These are phyloP conservation scores for Leccinum rimulosum DNA, from an alignment of 768 basidiomycete species.

Conservation along the genomic window DNA sequence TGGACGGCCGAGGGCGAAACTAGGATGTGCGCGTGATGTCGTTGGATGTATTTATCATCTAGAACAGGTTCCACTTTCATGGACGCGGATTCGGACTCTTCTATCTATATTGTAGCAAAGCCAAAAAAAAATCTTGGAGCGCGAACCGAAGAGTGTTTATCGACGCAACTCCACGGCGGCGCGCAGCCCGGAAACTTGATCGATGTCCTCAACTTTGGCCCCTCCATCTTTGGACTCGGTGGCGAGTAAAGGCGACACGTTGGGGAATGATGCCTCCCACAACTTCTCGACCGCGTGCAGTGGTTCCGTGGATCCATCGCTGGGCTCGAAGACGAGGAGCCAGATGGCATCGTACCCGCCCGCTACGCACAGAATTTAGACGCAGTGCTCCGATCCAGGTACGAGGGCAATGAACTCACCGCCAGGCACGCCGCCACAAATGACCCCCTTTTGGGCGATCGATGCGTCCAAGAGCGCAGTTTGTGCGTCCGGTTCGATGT, in stretches of 20 bases:
- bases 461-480: slow-evolving; percentile 80
- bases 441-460: slow-evolving; percentile 72
- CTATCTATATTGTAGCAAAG: not conserved
- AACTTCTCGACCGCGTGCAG: slow-evolving; percentile 60
- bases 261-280: slow-evolving; percentile 56
- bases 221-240: slow-evolving; percentile 69
- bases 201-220: slow-evolving; percentile 58
- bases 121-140: not conserved
- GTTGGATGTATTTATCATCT: slow-evolving; percentile 23
- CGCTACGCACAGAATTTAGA: slow-evolving; percentile 47
- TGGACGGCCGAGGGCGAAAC: slow-evolving; percentile 72
- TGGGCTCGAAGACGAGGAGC: slow-evolving; percentile 76
- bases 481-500: slow-evolving; percentile 90
- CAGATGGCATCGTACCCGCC: slow-evolving; percentile 98
- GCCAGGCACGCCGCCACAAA: slow-evolving; percentile 95
- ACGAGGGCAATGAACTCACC: slow-evolving; percentile 48
- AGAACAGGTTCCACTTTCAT: not conserved
- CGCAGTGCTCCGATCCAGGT: not conserved
- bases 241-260: slow-evolving; percentile 70
- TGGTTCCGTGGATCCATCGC: slow-evolving; percentile 48
- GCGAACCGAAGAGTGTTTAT: slow-evolving; percentile 4
- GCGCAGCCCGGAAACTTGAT: slow-evolving; percentile 53
- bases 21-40: slow-evolving; percentile 62
- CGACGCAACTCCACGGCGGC: slow-evolving; percentile 32
- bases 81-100: slow-evolving; percentile 10